Conservation (phyloP, 495 filamentous ascomycete species). For the Annulohypoxylon maeteangense region DNA sequence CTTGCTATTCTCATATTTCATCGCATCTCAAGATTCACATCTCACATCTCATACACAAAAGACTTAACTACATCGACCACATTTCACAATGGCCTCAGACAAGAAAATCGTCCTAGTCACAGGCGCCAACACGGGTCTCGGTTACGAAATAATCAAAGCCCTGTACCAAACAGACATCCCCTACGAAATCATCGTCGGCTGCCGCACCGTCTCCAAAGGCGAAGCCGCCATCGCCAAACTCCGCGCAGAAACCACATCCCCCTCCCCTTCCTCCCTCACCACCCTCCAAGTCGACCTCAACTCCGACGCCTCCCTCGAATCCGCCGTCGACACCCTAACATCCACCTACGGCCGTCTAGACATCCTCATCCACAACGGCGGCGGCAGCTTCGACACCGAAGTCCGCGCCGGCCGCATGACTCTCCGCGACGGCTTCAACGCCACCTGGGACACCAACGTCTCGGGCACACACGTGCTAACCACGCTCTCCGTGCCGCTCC, state of each 20-base stretch:
- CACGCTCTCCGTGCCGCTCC: constrained; percentile 55
- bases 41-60: background rate
- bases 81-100: constrained; percentile 40
- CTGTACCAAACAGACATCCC: constrained; percentile 52
- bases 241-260: constrained; percentile 49
- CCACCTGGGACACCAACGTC: constrained; percentile 62
- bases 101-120: constrained; percentile 47
- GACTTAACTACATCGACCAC: background rate
- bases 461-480: constrained; percentile 62
- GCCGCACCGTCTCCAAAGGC: constrained; percentile 57
- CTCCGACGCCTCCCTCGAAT: constrained; percentile 62
- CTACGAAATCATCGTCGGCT: constrained; percentile 62
- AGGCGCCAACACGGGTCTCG: constrained; percentile 61
- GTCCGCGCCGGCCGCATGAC: constrained; percentile 39
- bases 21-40: background rate
- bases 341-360: constrained; percentile 59
- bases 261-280: constrained; percentile 49
- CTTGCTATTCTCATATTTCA: background rate
- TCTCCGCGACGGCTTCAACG: constrained; percentile 57
- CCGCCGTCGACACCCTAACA: constrained; percentile 50
- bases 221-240: constrained; percentile 53
- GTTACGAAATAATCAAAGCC: constrained; percentile 60
- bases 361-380: constrained; percentile 65
- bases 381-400: constrained; percentile 52
- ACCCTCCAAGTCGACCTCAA: constrained; percentile 62